Base-by-base conservation (phyloP, 805 yeast genomes). In the Saturnispora bothae region DNA sequence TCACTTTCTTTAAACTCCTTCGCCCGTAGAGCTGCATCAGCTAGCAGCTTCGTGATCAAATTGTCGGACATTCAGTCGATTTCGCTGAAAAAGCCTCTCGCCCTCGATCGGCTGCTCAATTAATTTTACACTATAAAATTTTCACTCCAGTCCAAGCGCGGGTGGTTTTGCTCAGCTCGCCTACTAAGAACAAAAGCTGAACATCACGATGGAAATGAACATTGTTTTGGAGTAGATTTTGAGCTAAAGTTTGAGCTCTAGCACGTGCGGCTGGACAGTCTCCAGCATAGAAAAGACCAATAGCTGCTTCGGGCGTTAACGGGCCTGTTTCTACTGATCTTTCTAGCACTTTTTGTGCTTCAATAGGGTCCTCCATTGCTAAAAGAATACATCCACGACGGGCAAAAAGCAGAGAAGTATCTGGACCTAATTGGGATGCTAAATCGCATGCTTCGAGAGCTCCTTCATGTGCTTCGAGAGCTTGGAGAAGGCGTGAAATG, bases 401-500 rank as follows among this genome's bases (percentile, higher is more conserved):
- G 6, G 43, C 41, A 20, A 15, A n/a, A 10, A 33, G 21, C 9
- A 30, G 33, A 3, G 37, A 28, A 15, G 22, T n/a, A 5, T 28
- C 13, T 7, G 22, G 28, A 21, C 31, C 17, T 15, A 20, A 10
- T 23, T 36, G 38, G 9, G 13, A 21, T 2, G 38, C 18, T n/a
- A 17, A 25, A n/a, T 31, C 33, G 13, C 21, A 16, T 3, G 15
- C 10, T 18, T 31, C 23, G 21, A 31, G 13, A 10, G 33, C 12
- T 15, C n/a, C n/a, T 12, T 31, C 66, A 1, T 60, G 45, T 28
- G 71, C 55, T 1, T 71, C 76, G 5, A 71, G 66, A 42, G 71
- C 69, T 48, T 71, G 60, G 52, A 83, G 85, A 20, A 84, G 59
- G 27, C 69, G 67, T 1, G 85, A 68, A 0, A 83, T 68, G 72